These are phyloP conservation scores for Apiotrichum porosum DNA, from an alignment of 1,284 basidiomycete genomes.

Conservation along the genomic window DNA sequence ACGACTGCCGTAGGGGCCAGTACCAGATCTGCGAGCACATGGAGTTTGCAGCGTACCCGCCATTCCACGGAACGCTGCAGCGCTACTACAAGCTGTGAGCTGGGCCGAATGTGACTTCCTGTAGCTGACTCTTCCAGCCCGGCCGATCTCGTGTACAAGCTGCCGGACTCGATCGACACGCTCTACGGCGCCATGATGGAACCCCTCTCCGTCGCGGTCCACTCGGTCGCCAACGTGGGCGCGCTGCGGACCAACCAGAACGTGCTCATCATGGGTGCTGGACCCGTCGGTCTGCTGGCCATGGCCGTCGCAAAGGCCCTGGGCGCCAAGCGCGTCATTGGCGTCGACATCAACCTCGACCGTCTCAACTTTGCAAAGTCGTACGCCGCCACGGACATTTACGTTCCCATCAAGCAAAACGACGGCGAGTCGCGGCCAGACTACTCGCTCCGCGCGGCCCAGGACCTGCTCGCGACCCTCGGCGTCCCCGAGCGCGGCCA, in stretches of 20 bases:
- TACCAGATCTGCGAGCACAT: conserved; percentile 53
- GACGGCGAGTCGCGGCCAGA: conserved; percentile 62
- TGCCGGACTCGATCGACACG: conserved; percentile 43
- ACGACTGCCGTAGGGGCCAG: conserved; percentile 57
- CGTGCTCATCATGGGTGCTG: conserved; percentile 75
- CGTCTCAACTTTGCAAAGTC: conserved; percentile 83
- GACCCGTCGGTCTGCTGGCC: conserved; percentile 77
- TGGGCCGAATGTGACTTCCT: neutral
- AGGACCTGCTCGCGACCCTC: conserved; percentile 48
- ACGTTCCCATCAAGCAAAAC: conserved; percentile 59
- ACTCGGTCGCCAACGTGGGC: conserved; percentile 75
- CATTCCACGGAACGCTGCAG: conserved; percentile 45
- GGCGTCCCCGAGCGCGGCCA: conserved; percentile 50
- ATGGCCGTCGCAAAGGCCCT: conserved; percentile 90
- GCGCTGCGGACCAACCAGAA: conserved; percentile 64
- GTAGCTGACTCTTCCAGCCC: conserved; percentile 25
- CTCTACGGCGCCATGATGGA: conserved; percentile 64
- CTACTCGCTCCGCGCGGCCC: conserved; percentile 57
- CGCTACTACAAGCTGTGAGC: conserved; percentile 42
- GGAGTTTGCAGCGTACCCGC: conserved; percentile 46
- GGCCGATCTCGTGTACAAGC: conserved; percentile 40
- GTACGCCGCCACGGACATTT: conserved; percentile 80
- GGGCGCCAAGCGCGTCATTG: conserved; percentile 73
- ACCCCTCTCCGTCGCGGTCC: conserved; percentile 85
- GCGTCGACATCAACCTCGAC: conserved; percentile 71